phyloP scores from a whole-genome alignment of 176 grass and related monocot species.

The Pontederia crassipes region DNA sequence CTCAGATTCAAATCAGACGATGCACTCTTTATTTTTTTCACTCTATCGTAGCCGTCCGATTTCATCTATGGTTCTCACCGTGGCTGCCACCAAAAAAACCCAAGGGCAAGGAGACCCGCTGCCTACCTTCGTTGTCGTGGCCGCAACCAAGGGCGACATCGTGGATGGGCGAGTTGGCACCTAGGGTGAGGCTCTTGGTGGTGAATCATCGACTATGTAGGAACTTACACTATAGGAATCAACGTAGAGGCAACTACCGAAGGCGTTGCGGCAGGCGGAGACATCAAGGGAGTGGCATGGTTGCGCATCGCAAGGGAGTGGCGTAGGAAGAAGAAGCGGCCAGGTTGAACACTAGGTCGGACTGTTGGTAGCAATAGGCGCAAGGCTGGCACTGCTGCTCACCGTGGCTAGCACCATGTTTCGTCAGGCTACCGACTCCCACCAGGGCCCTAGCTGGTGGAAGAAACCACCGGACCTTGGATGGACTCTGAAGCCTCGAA shows the following conservation, averaged over 20 bases:
- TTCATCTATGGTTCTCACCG: too few relatives aligned
- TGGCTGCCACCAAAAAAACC: neutral
- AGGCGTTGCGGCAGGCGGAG: slow-evolving; percentile 72
- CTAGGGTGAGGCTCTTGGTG: slow-evolving; percentile 63
- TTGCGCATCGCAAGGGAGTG: slow-evolving; percentile 44
- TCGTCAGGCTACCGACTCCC: slow-evolving; percentile 52
- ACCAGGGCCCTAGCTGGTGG: slow-evolving; percentile 65
- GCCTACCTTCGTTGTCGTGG: slow-evolving; percentile 87
- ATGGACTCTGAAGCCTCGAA: slow-evolving; percentile 19
- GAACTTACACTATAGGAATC: slow-evolving; percentile 89
- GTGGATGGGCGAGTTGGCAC: slow-evolving; percentile 27
- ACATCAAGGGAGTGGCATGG: slow-evolving; percentile 58
- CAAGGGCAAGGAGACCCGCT: slow-evolving; percentile 54
- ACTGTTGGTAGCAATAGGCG: slow-evolving; percentile 84
- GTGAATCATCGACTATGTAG: slow-evolving; percentile 82
- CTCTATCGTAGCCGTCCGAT: too few relatives aligned
- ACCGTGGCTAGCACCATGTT: slow-evolving; percentile 88
- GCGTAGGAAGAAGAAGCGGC: slow-evolving; percentile 57
- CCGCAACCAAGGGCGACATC: slow-evolving; percentile 75
- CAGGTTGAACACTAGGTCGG: slow-evolving; percentile 70
- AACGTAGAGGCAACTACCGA: slow-evolving; percentile 4
- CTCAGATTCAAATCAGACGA: too few relatives aligned
- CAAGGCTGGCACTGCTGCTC: slow-evolving; percentile 91
- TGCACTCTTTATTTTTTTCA: too few relatives aligned
- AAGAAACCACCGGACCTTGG: slow-evolving; percentile 80